Conservation (phyloP, 2,329 filamentous ascomycete genomes). For the Trichoderma brevicompactum region DNA sequence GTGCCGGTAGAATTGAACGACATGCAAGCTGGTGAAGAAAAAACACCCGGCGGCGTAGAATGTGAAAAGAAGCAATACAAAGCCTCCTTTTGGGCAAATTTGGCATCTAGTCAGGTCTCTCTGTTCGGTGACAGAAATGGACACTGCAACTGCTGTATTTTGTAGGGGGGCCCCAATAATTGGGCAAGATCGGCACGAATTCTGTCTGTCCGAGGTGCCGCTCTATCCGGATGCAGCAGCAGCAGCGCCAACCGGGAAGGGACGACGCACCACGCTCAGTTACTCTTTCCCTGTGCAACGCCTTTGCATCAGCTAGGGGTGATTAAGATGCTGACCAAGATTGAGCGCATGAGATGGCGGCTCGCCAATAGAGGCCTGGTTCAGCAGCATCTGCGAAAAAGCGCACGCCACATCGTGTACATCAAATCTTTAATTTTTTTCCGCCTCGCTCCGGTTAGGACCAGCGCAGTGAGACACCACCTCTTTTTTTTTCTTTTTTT, state of each 20-base stretch:
- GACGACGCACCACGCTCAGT: conserved; percentile 21
- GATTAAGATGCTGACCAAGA: conserved; percentile 18
- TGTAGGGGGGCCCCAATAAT: conserved; percentile 3
- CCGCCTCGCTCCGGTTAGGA: neutral
- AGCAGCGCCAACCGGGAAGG: conserved; percentile 22
- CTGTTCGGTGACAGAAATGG: conserved; percentile 6
- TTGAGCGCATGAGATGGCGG: neutral
- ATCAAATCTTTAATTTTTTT: neutral
- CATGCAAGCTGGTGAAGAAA: neutral
- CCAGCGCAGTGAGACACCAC: neutral
- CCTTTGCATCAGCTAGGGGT: neutral
- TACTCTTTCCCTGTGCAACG: neutral
- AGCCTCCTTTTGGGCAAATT: neutral
- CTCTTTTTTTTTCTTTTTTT: neutral
- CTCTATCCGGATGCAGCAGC: conserved; percentile 28
- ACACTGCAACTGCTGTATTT: neutral
- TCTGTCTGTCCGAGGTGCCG: conserved; percentile 22
- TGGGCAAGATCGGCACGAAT: conserved; percentile 25
- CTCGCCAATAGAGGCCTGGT: neutral
- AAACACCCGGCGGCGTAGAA: neutral
- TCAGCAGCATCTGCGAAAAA: neutral
- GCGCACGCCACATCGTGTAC: neutral
- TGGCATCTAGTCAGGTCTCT: neutral
- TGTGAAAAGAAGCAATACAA: conserved; percentile 15
- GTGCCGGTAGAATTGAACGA: conserved; percentile 18